Percentiles rank a stretch among this genome's conserved stretches.
phyloP scores from a whole-genome alignment of 129 eudicot species.

The Escallonia herrerae region DNA sequence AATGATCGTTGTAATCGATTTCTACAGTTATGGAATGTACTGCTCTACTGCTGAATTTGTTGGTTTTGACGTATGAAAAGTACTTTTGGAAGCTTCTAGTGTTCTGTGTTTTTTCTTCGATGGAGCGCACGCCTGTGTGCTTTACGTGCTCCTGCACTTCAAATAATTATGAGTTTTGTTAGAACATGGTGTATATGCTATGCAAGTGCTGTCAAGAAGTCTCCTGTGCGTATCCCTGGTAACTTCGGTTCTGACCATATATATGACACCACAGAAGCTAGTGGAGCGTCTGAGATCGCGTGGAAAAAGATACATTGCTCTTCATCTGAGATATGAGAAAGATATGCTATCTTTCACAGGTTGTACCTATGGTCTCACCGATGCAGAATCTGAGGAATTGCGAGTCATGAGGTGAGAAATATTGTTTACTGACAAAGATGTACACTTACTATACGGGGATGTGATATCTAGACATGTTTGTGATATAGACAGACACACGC shows the following conservation, averaged over 20 bases:
- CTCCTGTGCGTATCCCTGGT: slow-evolving; percentile 56
- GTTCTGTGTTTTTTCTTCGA: too few relatives aligned
- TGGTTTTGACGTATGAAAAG: too few relatives aligned
- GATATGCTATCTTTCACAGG: slow-evolving; percentile 97
- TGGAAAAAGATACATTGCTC: slow-evolving; percentile 64
- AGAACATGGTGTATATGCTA: not conserved
- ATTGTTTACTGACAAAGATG: not conserved
- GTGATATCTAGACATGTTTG: too few relatives aligned
- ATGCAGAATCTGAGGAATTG: slow-evolving; percentile 75
- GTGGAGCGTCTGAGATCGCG: slow-evolving; percentile 77
- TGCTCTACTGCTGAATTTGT: too few relatives aligned
- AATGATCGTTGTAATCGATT: too few relatives aligned
- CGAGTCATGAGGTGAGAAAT: slow-evolving; percentile 58
- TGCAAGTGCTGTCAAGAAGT: slow-evolving; percentile 34
- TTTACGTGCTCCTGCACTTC: too few relatives aligned
- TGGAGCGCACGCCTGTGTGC: too few relatives aligned
- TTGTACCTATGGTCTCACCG: slow-evolving; percentile 79
- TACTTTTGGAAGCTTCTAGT: too few relatives aligned
- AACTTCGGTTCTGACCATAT: slow-evolving; percentile 81
- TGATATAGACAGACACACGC: too few relatives aligned
- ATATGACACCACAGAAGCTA: slow-evolving; percentile 85
- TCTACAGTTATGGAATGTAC: too few relatives aligned
- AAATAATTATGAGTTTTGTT: too few relatives aligned
- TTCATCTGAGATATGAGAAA: slow-evolving; percentile 90
- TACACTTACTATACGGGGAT: too few relatives aligned